Conservation (phyloP, 495 filamentous ascomycete species). For the Lophiotrema nucula region DNA sequence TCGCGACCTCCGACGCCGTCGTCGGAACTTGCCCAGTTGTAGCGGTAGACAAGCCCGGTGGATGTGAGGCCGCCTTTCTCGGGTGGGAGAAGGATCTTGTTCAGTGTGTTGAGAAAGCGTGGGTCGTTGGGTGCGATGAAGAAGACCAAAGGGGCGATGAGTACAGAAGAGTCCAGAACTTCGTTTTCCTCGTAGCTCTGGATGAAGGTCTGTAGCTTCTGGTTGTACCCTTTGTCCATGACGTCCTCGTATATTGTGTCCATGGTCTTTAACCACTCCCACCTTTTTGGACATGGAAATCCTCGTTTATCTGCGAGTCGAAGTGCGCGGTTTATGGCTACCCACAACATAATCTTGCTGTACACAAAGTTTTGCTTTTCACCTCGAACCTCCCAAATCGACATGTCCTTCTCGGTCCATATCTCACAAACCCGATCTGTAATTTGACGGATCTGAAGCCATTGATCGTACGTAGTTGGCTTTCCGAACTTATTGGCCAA, state of each 20-base stretch:
- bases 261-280: constrained; percentile 58
- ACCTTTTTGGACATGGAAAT: constrained; percentile 66
- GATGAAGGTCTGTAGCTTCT: constrained; percentile 61
- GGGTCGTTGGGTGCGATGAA: constrained; percentile 74
- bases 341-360: constrained; percentile 75
- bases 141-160: constrained; percentile 72
- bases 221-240: constrained; percentile 69
- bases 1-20: constrained; percentile 72
- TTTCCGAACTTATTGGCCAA: constrained; percentile 77
- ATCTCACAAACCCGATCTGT: constrained; percentile 52
- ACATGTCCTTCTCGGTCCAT: constrained; percentile 64
- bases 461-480: constrained; percentile 70
- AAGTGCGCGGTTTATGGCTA: constrained; percentile 65
- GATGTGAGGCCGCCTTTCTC: constrained; percentile 72
- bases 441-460: constrained; percentile 60
- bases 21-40: constrained; percentile 62
- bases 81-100: constrained; percentile 62
- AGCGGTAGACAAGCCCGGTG: constrained; percentile 68
- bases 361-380: constrained; percentile 71
- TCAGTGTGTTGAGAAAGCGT: constrained; percentile 65
- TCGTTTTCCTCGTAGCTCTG: constrained; percentile 71
- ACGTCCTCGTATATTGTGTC: constrained; percentile 70
- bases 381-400: constrained; percentile 75
- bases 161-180: constrained; percentile 65
- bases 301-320: constrained; percentile 68